These are phyloP conservation scores for Acacia confusa DNA, from an alignment of 306 rosid genomes.

Conservation along the genomic window DNA sequence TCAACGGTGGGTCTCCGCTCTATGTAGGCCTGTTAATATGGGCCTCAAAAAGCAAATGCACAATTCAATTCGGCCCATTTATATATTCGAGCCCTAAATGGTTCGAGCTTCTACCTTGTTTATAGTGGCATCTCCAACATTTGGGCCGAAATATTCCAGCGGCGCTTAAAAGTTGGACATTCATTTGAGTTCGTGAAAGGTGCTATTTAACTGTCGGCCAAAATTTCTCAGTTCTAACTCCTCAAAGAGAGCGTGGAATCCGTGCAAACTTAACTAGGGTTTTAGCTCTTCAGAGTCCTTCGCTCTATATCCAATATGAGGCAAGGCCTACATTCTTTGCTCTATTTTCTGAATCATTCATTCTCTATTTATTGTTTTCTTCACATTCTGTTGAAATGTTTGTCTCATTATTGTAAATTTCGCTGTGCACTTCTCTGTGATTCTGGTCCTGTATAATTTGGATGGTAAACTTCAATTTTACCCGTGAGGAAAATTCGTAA, in stretches of 20 bases:
- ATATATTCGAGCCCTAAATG: neutral
- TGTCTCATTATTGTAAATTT: neutral
- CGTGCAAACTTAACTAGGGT: constrained; percentile 14
- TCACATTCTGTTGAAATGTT: neutral
- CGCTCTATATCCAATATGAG: neutral
- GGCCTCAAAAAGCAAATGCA: neutral
- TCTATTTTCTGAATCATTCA: neutral
- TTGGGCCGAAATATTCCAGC: neutral
- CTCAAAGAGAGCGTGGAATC: neutral
- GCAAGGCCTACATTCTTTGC: neutral
- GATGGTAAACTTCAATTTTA: neutral
- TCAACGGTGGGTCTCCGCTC: neutral
- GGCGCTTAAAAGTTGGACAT: neutral
- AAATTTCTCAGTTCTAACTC: neutral
- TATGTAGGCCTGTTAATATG: neutral
- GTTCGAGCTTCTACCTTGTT: neutral
- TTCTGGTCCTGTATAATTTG: neutral
- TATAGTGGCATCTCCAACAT: neutral
- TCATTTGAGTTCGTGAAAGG: neutral
- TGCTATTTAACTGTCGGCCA: constrained; percentile 4
- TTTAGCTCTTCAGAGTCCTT: neutral
- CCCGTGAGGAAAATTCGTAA: neutral
- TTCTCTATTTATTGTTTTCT: neutral
- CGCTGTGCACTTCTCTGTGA: neutral
- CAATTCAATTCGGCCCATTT: neutral